These are phyloP conservation scores for Penicillium sp. DNA, from an alignment of 2,329 filamentous ascomycete species.

Conservation along the genomic window DNA sequence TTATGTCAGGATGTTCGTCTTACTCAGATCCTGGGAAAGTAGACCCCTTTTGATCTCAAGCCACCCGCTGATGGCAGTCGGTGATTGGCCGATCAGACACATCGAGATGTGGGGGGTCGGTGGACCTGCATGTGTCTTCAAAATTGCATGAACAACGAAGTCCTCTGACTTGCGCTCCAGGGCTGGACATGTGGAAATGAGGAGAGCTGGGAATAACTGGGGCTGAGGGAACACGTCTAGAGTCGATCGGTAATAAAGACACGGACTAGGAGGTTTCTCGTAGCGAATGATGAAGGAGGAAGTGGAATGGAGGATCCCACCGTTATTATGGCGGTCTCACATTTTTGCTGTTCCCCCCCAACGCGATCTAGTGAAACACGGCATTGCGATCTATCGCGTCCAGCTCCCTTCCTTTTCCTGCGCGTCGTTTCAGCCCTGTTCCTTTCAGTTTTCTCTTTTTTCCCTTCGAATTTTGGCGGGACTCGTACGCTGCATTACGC, in stretches of 20 bases:
- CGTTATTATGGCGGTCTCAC: constrained; percentile 22
- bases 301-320: constrained; percentile 15
- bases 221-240: neutral
- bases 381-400: constrained; percentile 2
- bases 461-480: neutral
- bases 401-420: neutral
- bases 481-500: neutral
- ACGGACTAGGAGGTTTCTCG: neutral
- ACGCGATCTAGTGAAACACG: constrained; percentile 24
- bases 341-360: constrained; percentile 20
- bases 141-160: too few species aligned
- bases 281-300: neutral
- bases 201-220: neutral
- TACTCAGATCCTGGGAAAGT: neutral
- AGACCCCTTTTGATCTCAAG: constrained; percentile 3
- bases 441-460: neutral
- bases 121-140: constrained; percentile 5
- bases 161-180: too few species aligned
- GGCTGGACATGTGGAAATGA: neutral
- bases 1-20: neutral
- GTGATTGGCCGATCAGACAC: constrained; percentile 2
- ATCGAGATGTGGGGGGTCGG: neutral
- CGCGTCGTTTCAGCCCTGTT: neutral
- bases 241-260: constrained; percentile 6
- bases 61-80: neutral